Evolutionary conservation across 495 filamentous ascomycete genomes (phyloP).

Genomic region (Friedmanniomyces endolithicus): DNA sequence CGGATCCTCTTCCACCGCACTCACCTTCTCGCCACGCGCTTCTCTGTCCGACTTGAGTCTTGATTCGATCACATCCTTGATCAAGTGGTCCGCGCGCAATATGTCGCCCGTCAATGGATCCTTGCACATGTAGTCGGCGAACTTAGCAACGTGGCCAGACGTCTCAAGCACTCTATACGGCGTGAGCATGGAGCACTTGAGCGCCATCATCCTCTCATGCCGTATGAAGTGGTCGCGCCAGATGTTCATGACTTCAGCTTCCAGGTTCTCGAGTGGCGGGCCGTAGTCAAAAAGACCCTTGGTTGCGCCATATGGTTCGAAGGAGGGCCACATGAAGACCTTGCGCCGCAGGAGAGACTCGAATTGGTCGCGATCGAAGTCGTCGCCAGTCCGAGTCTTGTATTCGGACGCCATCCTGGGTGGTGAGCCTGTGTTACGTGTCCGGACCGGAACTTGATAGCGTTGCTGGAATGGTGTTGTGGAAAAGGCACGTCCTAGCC

Average conservation of each 20-base stretch:
- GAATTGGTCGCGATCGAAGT: slow-evolving; percentile 65
- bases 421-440: slow-evolving; percentile 8
- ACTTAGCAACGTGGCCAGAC: slow-evolving; percentile 92
- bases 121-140: slow-evolving; percentile 99
- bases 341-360: slow-evolving; percentile 77
- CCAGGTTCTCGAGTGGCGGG: slow-evolving; percentile 33
- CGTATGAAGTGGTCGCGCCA: slow-evolving; percentile 64
- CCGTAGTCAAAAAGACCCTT: slow-evolving; percentile 33
- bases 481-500: background rate
- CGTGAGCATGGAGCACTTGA: slow-evolving; percentile 35
- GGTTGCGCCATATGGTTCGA: slow-evolving; percentile 72
- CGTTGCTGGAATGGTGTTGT: background rate
- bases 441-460: slow-evolving; percentile 6
- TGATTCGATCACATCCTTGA: slow-evolving; percentile 80
- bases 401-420: slow-evolving; percentile 30
- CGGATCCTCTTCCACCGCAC: slow-evolving; percentile 30
- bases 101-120: slow-evolving; percentile 96
- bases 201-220: slow-evolving; percentile 37
- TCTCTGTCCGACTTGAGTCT: slow-evolving; percentile 53
- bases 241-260: slow-evolving; percentile 66
- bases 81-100: slow-evolving; percentile 86
- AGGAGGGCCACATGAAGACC: slow-evolving; percentile 88
- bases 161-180: slow-evolving; percentile 90
- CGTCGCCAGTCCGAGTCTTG: slow-evolving; percentile 73
- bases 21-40: slow-evolving; percentile 49